phyloP scores from a whole-genome alignment of 2,329 filamentous ascomycete species.

The Calycina herbarum region DNA sequence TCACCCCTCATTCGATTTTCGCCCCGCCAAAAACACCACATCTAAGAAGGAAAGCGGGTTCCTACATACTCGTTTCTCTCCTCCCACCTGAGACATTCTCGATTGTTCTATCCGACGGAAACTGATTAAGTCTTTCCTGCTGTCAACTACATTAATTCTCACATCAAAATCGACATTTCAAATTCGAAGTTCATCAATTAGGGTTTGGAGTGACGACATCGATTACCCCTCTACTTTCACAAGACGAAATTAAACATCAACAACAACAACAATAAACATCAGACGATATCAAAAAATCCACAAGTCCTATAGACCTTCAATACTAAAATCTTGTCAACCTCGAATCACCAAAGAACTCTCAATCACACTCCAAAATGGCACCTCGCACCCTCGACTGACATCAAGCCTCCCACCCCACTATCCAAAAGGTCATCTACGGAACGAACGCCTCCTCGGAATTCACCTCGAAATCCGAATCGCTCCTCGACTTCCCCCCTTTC shows the following conservation, averaged over 20 bases:
- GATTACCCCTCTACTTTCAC: background rate
- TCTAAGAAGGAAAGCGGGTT: background rate
- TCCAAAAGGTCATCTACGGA: constrained; percentile 56
- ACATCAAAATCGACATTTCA: background rate
- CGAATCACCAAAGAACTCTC: too few species aligned
- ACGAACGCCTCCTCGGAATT: constrained; percentile 48
- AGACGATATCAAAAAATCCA: too few species aligned
- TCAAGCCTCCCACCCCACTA: constrained; percentile 59
- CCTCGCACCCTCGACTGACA: constrained; percentile 59
- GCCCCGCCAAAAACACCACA: background rate
- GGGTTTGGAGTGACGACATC: too few species aligned
- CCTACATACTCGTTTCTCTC: background rate
- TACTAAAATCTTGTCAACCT: too few species aligned
- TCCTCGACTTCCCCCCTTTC: constrained; percentile 57
- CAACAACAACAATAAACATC: too few species aligned
- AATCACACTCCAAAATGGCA: constrained; percentile 42
- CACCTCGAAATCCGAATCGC: constrained; percentile 60
- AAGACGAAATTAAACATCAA: too few species aligned
- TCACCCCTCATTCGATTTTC: background rate
- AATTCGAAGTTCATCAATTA: too few species aligned
- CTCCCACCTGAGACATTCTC: background rate
- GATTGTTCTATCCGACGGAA: background rate
- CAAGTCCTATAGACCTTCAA: background rate
- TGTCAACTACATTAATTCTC: background rate
- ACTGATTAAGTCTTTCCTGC: background rate